Percentiles rank a stretch among this genome's conserved stretches.
These are phyloP conservation scores for Smithsoniella earleae DNA, from an alignment of 163 green algal species.

Conservation along the genomic window DNA sequence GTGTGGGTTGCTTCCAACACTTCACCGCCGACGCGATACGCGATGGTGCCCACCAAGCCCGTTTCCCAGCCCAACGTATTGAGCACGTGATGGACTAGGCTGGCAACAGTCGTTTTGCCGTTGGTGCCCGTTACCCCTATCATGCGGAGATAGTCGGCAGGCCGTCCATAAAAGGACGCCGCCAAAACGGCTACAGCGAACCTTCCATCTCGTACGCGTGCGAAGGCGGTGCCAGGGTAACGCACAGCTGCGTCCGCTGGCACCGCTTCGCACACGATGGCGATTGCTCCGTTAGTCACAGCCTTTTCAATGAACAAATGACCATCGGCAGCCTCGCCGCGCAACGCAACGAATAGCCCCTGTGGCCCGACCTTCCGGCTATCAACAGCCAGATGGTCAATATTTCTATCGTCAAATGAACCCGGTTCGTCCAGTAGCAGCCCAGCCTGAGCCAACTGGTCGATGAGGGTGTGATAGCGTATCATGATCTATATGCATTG, in stretches of 20 bases:
- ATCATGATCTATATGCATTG: too few relatives aligned
- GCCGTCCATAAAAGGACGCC: neutral
- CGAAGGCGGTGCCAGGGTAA: neutral
- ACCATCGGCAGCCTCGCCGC: too few relatives aligned
- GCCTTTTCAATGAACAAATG: constrained; percentile 11
- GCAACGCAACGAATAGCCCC: too few relatives aligned
- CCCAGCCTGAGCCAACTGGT: too few relatives aligned
- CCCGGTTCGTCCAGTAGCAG: too few relatives aligned
- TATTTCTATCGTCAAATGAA: too few relatives aligned
- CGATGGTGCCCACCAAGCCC: constrained; percentile 67
- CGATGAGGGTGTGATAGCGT: too few relatives aligned
- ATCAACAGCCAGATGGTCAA: too few relatives aligned
- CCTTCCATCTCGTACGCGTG: neutral
- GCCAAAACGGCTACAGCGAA: neutral
- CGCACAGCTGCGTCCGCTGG: neutral
- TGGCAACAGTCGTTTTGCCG: constrained; percentile 90
- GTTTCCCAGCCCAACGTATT: constrained; percentile 34
- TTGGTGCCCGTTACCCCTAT: constrained; percentile 60
- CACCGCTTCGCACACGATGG: neutral
- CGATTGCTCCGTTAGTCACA: constrained; percentile 3
- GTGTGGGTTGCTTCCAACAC: too few relatives aligned
- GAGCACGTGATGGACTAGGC: constrained; percentile 68
- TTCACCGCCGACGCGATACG: too few relatives aligned
- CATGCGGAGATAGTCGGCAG: constrained; percentile 43
- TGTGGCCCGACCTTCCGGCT: too few relatives aligned